Conservation (phyloP, 768 basidiomycete species). For the Nidularia pulvinata region DNA sequence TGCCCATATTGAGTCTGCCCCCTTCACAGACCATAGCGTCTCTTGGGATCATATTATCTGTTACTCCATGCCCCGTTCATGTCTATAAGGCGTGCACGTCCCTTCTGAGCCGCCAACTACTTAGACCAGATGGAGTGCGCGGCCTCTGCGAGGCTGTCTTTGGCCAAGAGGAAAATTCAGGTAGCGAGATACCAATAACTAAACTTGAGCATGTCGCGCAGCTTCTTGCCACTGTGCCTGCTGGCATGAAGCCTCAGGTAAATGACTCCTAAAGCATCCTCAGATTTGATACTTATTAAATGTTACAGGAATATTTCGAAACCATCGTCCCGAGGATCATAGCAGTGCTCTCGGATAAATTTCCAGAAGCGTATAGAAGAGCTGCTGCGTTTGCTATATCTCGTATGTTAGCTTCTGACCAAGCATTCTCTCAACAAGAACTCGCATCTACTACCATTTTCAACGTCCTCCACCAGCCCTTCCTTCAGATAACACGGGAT, state of each 20-base stretch:
- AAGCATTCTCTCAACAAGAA: constrained; percentile 17
- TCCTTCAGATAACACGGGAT: constrained; percentile 21
- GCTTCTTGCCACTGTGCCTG: constrained; percentile 64
- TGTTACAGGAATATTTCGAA: constrained; percentile 58
- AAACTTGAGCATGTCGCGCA: constrained; percentile 74
- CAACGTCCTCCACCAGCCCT: constrained; percentile 51
- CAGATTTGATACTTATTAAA: constrained; percentile 1
- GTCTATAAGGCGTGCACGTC: constrained; percentile 57
- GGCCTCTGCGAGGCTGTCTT: constrained; percentile 73
- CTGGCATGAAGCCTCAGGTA: constrained; percentile 54
- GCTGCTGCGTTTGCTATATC: constrained; percentile 72
- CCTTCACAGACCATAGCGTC: constrained; percentile 66
- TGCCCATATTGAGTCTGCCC: constrained; percentile 44
- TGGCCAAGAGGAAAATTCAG: constrained; percentile 50
- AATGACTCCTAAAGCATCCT: constrained; percentile 10
- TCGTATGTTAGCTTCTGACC: constrained; percentile 51
- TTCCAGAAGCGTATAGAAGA: constrained; percentile 46
- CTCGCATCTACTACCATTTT: constrained; percentile 36
- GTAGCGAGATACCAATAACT: constrained; percentile 56
- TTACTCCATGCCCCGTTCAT: constrained; percentile 42
- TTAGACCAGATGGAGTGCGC: constrained; percentile 68
- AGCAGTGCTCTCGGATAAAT: constrained; percentile 40
- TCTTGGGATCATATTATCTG: constrained; percentile 59
- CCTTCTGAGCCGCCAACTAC: constrained; percentile 70
- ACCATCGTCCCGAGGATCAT: constrained; percentile 56